Base-by-base conservation (phyloP, 495 filamentous ascomycete species). In the Penicillium parvum region DNA sequence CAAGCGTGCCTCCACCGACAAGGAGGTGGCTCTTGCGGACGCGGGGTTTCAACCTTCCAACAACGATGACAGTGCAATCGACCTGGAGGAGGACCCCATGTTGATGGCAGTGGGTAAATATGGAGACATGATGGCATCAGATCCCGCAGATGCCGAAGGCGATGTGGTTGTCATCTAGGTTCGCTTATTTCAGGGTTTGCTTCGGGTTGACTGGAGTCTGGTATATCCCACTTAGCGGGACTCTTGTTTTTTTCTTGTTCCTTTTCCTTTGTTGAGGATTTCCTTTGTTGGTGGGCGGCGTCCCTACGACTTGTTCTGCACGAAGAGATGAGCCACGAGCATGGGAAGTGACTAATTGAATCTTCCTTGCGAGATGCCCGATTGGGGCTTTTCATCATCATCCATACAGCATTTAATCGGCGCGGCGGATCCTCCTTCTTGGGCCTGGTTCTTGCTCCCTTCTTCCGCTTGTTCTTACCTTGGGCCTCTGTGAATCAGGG, bases 61-160 rank as follows among this genome's bases (percentile, higher is more conserved):
- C 43, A 66, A 73, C 37, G 70, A 73, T 36, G 70, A 73, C 41
- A 73, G 70, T 32, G 70, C 68, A 6, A 73, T 73, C 40, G 70
- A 68, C 21, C 57, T 73, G 35, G 70, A 72, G 36, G 70, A 73
- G 35, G 68, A 72, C 40, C 63, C 68, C 1, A 65, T 73, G 60
- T 38, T 73, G 49, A 69, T 72, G 37, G 63, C 68, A 8, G 69
- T 71, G 37, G 66, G 69, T 38, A 73, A 73, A 65, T 73, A 73
- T 32, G 68, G 64, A 23, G 65, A 72, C 40, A 73, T 72, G 64
- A 72, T 72, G 66, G 68, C 58, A 7, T 72, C 70, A 8, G 68
- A 72, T 34, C 65, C 68, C n/a, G 66, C 68, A 9, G 70, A 73
- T 51, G 65, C 70, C 17, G 66, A 73, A 40, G 68, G 70, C n/a